Evolutionary conservation across 2,329 filamentous ascomycete genomes (phyloP).

Genomic region (Verruconis gallopava): DNA sequence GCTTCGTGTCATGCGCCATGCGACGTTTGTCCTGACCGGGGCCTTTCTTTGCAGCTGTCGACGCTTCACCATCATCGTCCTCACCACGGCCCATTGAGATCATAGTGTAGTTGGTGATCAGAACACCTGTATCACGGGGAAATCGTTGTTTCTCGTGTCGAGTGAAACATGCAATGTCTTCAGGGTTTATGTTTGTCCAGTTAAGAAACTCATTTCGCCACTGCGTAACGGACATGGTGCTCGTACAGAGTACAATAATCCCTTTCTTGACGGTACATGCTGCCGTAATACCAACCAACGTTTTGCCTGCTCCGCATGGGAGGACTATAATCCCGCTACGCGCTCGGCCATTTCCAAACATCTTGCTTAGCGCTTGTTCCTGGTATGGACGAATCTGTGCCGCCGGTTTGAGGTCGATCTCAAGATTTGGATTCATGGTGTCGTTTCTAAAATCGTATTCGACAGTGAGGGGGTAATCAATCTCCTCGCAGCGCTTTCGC

Average conservation of each 20-base stretch:
- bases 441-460: conserved; percentile 97
- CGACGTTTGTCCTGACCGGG: conserved; percentile 48
- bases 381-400: conserved; percentile 91
- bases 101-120: conserved; percentile 98
- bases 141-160: conserved; percentile 84
- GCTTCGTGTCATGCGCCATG: conserved; percentile 81
- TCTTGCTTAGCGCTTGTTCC: conserved; percentile 94
- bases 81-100: conserved; percentile 53
- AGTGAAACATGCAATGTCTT: conserved; percentile 90
- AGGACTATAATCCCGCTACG: conserved; percentile 96
- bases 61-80: conserved; percentile 1
- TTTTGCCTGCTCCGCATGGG: conserved; percentile 94
- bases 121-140: conserved; percentile 80
- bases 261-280: conserved; percentile 97
- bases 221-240: conserved; percentile 94
- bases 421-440: conserved; percentile 73
- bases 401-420: conserved; percentile 82
- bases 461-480: conserved; percentile 79
- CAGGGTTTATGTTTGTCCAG: conserved; percentile 95
- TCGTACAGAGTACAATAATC: conserved; percentile 87
- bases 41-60: background rate
- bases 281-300: conserved; percentile 92
- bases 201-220: conserved; percentile 96
- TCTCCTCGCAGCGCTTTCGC: conserved; percentile 75
- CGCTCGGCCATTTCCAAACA: conserved; percentile 96